phyloP scores from a whole-genome alignment of 169 alveolate genomes.

The Plasmodium relictum region DNA sequence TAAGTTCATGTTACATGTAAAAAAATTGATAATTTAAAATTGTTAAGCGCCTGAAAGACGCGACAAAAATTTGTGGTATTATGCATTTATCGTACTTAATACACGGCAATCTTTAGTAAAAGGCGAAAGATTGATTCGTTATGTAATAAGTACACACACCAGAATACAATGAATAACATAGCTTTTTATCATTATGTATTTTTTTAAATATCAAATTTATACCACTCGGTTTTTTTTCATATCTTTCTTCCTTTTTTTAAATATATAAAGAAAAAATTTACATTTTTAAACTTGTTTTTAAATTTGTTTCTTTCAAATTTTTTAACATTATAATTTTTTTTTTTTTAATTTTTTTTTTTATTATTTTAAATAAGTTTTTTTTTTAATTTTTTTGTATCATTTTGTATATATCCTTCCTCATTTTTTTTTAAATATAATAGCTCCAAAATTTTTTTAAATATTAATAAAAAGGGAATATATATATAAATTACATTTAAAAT shows the following conservation, averaged over 20 bases:
- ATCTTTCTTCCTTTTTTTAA: not conserved
- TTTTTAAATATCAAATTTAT: conserved; percentile 50
- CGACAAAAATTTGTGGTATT: conserved; percentile 84
- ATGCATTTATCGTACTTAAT: conserved; percentile 85
- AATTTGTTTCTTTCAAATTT: not conserved
- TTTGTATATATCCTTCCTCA: too few relatives aligned
- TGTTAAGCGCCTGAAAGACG: conserved; percentile 74
- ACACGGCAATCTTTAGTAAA: conserved; percentile 99
- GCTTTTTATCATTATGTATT: conserved; percentile 17
- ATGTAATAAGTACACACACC: conserved; percentile 81
- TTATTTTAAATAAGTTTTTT: not conserved
- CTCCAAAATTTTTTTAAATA: too few relatives aligned
- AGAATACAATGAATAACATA: too few relatives aligned
- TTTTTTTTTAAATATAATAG: too few relatives aligned
- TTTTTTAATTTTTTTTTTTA: not conserved
- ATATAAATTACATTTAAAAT: too few relatives aligned
- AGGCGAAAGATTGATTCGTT: conserved; percentile 97
- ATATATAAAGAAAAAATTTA: not conserved
- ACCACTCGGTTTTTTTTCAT: conserved; percentile 45
- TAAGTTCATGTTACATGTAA: not conserved
- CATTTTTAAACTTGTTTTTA: not conserved
- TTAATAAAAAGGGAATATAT: too few relatives aligned
- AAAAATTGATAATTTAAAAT: conserved; percentile 64
- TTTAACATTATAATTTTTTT: not conserved
- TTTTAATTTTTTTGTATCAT: not conserved